phyloP scores from a whole-genome alignment of 352 stramenopile genomes.

The Globisporangium uncinulatum region DNA sequence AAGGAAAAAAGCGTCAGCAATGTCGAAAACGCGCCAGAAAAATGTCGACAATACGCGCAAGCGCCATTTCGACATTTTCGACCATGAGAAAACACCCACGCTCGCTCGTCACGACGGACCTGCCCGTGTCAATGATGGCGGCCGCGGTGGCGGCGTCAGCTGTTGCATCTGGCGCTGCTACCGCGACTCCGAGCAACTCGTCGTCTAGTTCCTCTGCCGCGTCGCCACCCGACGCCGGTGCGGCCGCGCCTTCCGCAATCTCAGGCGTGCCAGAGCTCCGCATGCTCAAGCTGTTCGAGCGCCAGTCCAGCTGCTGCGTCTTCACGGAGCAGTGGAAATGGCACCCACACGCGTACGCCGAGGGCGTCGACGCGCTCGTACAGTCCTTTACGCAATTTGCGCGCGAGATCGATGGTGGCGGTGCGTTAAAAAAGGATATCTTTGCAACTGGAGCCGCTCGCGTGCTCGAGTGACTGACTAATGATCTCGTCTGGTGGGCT shows the following conservation, averaged over 20 bases:
- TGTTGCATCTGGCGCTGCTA: background rate
- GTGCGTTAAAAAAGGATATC: conserved; percentile 14
- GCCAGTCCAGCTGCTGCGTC: conserved; percentile 56
- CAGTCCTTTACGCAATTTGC: conserved; percentile 83
- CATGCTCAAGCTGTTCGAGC: conserved; percentile 72
- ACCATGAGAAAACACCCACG: background rate
- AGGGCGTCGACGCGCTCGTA: conserved; percentile 71
- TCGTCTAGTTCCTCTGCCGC: background rate
- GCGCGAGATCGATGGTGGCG: conserved; percentile 78
- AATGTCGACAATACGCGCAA: too few species aligned
- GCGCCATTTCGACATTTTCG: background rate
- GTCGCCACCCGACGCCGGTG: background rate
- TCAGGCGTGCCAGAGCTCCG: conserved; percentile 35
- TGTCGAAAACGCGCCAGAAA: too few species aligned
- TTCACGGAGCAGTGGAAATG: conserved; percentile 83
- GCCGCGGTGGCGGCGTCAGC: background rate
- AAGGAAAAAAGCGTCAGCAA: too few species aligned
- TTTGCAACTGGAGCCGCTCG: background rate
- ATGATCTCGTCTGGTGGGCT: background rate
- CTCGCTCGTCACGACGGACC: background rate
- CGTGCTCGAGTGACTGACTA: background rate
- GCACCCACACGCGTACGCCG: conserved; percentile 60
- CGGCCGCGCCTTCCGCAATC: background rate
- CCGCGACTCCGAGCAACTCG: background rate
- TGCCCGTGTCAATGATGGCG: background rate